Percentiles rank a stretch among this genome's conserved stretches.
These are phyloP conservation scores for Venturia pyrina DNA, from an alignment of 2,329 filamentous ascomycete species.

Conservation along the genomic window DNA sequence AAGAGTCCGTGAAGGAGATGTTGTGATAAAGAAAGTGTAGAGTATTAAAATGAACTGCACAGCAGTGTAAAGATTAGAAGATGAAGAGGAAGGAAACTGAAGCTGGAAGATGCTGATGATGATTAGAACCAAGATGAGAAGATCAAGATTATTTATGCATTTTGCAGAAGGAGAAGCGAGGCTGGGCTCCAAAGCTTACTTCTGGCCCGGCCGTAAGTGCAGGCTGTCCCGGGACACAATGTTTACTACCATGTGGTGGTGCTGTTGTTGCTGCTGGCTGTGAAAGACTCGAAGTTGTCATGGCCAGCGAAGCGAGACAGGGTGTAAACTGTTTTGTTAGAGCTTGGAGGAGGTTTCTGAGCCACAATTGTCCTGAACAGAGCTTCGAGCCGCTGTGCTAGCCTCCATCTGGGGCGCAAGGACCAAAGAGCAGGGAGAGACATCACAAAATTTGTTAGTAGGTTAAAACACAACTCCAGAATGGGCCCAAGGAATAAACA, in stretches of 20 bases:
- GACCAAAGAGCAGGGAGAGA: background rate
- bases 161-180: background rate
- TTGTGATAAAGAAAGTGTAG: background rate
- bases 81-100: background rate
- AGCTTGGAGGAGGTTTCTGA: conserved; percentile 1
- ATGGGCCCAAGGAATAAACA: background rate
- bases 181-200: conserved; percentile 4
- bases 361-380: background rate
- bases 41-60: conserved; percentile 7
- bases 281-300: background rate
- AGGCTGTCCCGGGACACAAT: background rate
- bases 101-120: conserved; percentile 10
- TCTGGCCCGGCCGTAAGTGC: background rate
- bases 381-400: conserved; percentile 5
- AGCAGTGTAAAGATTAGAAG: conserved; percentile 9
- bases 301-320: background rate
- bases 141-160: conserved; percentile 5
- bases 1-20: conserved; percentile 8
- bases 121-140: background rate
- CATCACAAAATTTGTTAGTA: background rate
- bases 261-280: background rate
- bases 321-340: background rate
- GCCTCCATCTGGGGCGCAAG: background rate
- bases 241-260: background rate
- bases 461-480: background rate